Evolutionary conservation across 2,329 filamentous ascomycete genomes (phyloP), one percentile per base, ranked within the genome.

Genomic region (Penicillium corylophilum): DNA sequence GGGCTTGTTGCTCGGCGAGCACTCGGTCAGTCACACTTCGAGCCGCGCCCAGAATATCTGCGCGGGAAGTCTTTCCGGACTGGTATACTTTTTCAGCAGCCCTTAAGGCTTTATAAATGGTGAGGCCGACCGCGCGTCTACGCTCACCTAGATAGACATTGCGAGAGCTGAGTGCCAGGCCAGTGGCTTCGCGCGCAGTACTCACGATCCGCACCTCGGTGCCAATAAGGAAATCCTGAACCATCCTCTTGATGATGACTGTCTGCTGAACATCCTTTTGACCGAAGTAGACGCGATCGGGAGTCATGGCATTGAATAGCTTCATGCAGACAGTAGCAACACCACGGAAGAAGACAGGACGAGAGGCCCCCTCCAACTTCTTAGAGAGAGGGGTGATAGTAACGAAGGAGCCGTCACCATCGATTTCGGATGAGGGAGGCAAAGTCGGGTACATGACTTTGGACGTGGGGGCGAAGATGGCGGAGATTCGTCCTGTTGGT

Each of bases 191-290:
- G 45, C 94, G 81, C 51, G 84, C 78, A 0, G 94, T 99, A 0
- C 83, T 78, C 5, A 86, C 83, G 48, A 97, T 80, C 28, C 86
- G 80, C 8, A 97, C 84, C 20, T 88, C 77, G 3, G 84, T 88
- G 35, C 89, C 83, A 36, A 97, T 72, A 69, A 91, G 84, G 60
- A 99, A 92, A 71, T 99, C 94, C 60, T 84, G 81, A 28, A 96
- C 88, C 83, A 99, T 85, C 40, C 88, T 84, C 64, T 84, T 86
- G 64, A 99, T 89, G 10, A 99, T 83, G 16, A 95, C 89, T 0
- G 91, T 95, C 74, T 99, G 94, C 77, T 99, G 94, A 18, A 96
- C 85, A 71, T 99, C 94, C 75, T 99, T 99, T 72, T 97, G 94
- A 4, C 94, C 94, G 76, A 99, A 96, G 74, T 96, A 94, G 5